Evolutionary conservation across 2,329 filamentous ascomycete genomes (phyloP).

Genomic region (Anthostomella pinea): DNA sequence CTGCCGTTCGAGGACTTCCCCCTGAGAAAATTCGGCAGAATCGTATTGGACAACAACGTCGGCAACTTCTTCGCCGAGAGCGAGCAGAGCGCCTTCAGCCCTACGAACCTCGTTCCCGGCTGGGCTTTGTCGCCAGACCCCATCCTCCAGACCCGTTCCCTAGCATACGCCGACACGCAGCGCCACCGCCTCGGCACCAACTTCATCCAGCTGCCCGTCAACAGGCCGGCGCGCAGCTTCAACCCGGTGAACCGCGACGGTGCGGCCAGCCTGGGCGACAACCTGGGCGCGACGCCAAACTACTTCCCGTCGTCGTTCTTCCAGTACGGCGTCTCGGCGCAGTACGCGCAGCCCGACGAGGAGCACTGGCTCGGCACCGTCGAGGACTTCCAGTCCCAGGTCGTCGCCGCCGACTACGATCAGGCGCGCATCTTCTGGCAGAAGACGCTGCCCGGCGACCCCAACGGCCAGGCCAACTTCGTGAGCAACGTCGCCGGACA

Average conservation of each 20-base stretch:
- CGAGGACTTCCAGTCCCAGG: conserved; percentile 40
- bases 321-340: conserved; percentile 12
- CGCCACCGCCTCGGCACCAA: conserved; percentile 58
- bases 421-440: conserved; percentile 42
- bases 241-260: conserved; percentile 14
- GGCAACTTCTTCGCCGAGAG: conserved; percentile 37
- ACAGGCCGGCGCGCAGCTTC: conserved; percentile 12
- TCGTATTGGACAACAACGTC: conserved; percentile 49
- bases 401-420: conserved; percentile 45
- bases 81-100: conserved; percentile 58
- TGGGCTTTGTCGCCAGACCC: conserved; percentile 52
- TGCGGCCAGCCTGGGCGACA: conserved; percentile 5
- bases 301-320: conserved; percentile 15
- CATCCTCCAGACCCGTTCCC: conserved; percentile 52
- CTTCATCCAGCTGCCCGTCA: conserved; percentile 43
- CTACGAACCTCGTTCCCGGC: conserved; percentile 54
- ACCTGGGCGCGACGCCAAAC: conserved; percentile 11
- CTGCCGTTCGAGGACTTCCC: conserved; percentile 52
- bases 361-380: conserved; percentile 47
- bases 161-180: conserved; percentile 54
- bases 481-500: conserved; percentile 58
- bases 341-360: conserved; percentile 43
- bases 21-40: conserved; percentile 44
- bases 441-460: conserved; percentile 34
- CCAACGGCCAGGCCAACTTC: conserved; percentile 59